phyloP scores from a whole-genome alignment of 2,329 filamentous ascomycete species.

The Pseudocercospora pini-densiflorae region DNA sequence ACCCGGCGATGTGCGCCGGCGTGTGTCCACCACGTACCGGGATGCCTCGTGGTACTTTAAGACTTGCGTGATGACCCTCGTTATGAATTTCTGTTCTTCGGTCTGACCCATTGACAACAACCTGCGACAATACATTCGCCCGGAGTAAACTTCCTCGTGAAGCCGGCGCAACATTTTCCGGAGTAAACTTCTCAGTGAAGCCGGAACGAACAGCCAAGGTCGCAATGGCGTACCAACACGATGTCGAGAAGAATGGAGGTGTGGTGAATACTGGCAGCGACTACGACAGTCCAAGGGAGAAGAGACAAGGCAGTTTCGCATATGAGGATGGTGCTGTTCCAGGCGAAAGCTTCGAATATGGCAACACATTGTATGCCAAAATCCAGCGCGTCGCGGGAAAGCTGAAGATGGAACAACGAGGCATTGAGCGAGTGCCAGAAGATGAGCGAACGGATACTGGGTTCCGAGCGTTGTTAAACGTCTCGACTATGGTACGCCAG shows the following conservation, averaged over 20 bases:
- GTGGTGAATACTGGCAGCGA: slow-evolving; percentile 14
- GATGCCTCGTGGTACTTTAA: neutral
- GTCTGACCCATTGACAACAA: neutral
- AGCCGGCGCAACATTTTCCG: slow-evolving; percentile 12
- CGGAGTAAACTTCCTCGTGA: neutral
- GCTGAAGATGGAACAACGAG: slow-evolving; percentile 72
- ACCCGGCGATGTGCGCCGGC: slow-evolving; percentile 12
- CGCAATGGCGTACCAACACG: slow-evolving; percentile 23
- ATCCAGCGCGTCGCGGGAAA: slow-evolving; percentile 67
- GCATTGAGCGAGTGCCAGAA: slow-evolving; percentile 74
- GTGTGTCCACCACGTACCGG: neutral
- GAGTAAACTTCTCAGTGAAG: slow-evolving; percentile 31
- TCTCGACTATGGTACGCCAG: slow-evolving; percentile 68
- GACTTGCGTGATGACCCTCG: neutral
- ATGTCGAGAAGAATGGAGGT: slow-evolving; percentile 29
- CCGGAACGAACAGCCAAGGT: slow-evolving; percentile 9
- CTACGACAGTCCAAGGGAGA: slow-evolving; percentile 15
- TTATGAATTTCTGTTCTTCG: neutral
- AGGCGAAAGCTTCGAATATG: slow-evolving; percentile 63
- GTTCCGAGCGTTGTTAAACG: slow-evolving; percentile 59
- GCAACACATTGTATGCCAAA: slow-evolving; percentile 60
- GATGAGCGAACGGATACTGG: slow-evolving; percentile 69
- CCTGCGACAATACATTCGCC: neutral
- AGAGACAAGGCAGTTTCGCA: slow-evolving; percentile 17
- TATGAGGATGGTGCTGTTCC: slow-evolving; percentile 56